Percentiles rank a stretch among this genome's conserved stretches.
These are phyloP conservation scores for Penicillium robsamsonii DNA, from an alignment of 495 filamentous ascomycete genomes.

Conservation along the genomic window DNA sequence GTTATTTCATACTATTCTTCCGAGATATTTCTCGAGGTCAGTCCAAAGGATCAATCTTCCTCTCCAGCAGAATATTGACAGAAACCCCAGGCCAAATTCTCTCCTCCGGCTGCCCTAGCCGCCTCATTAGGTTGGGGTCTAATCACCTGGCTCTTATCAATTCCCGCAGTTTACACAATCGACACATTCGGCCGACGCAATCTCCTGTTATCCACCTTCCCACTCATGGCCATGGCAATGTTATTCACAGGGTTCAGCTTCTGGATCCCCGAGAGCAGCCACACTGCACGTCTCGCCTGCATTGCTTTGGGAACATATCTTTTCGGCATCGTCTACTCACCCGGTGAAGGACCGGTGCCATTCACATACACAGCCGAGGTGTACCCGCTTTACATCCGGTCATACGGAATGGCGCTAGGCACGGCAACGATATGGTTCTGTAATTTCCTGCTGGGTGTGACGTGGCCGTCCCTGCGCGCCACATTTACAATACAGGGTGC, in stretches of 20 bases:
- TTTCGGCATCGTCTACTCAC: slow-evolving; percentile 72
- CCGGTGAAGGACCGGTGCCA: slow-evolving; percentile 78
- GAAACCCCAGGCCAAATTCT: slow-evolving; percentile 41
- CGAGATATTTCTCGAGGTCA: slow-evolving; percentile 47
- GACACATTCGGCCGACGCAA: slow-evolving; percentile 82
- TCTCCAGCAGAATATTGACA: background rate
- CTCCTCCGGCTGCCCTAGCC: slow-evolving; percentile 52
- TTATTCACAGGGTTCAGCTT: slow-evolving; percentile 82
- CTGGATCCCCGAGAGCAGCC: slow-evolving; percentile 57
- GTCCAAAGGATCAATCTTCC: background rate
- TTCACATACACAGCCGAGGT: slow-evolving; percentile 84
- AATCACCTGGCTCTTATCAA: slow-evolving; percentile 76
- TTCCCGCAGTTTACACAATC: slow-evolving; percentile 78
- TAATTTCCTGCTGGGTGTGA: slow-evolving; percentile 36
- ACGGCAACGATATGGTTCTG: slow-evolving; percentile 68
- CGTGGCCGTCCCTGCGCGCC: slow-evolving; percentile 60
- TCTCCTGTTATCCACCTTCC: slow-evolving; percentile 73
- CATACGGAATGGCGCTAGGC: slow-evolving; percentile 64
- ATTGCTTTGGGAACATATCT: slow-evolving; percentile 72
- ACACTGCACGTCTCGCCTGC: slow-evolving; percentile 51
- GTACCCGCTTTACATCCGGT: slow-evolving; percentile 72
- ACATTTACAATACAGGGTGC: slow-evolving; percentile 49
- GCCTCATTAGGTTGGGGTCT: slow-evolving; percentile 74
- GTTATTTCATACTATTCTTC: slow-evolving; percentile 58
- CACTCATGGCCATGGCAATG: slow-evolving; percentile 67